These are phyloP conservation scores for Cucumis variabilis DNA, from an alignment of 331 rosid genomes.

Conservation along the genomic window DNA sequence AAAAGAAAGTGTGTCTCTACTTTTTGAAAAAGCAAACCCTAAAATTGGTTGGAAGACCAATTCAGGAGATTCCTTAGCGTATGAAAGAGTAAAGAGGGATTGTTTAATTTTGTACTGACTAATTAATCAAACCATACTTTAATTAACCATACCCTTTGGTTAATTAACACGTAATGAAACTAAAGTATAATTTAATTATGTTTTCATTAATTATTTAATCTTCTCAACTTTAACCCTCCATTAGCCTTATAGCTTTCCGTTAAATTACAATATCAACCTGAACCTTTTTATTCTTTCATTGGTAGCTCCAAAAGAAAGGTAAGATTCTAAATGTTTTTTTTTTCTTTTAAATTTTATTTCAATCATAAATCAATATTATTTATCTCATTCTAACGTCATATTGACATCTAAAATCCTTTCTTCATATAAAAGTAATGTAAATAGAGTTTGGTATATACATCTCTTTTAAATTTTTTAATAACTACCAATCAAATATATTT, in stretches of 20 bases:
- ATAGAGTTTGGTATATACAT: background rate
- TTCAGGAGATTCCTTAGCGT: constrained; percentile 2
- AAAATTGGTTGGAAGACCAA: background rate
- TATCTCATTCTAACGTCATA: constrained; percentile 50
- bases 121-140: background rate
- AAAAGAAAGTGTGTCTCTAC: background rate
- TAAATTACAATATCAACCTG: constrained; percentile 10
- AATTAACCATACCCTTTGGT: constrained; percentile 4
- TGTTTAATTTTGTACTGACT: background rate
- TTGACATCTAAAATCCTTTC: constrained; percentile 41
- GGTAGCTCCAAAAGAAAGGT: background rate
- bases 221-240: background rate
- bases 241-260: background rate
- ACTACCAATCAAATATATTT: too few relatives aligned
- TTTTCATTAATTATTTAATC: background rate
- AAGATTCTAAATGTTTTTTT: background rate
- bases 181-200: background rate
- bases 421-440: background rate
- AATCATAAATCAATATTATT: background rate
- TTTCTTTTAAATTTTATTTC: too few relatives aligned
- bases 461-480: too few relatives aligned
- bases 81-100: constrained; percentile 16
- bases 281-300: background rate
- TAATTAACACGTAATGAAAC: background rate
- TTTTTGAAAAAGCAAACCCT: constrained; percentile 9